These are phyloP conservation scores for Macrolepiota fuliginosa DNA, from an alignment of 768 basidiomycete genomes.

Conservation along the genomic window DNA sequence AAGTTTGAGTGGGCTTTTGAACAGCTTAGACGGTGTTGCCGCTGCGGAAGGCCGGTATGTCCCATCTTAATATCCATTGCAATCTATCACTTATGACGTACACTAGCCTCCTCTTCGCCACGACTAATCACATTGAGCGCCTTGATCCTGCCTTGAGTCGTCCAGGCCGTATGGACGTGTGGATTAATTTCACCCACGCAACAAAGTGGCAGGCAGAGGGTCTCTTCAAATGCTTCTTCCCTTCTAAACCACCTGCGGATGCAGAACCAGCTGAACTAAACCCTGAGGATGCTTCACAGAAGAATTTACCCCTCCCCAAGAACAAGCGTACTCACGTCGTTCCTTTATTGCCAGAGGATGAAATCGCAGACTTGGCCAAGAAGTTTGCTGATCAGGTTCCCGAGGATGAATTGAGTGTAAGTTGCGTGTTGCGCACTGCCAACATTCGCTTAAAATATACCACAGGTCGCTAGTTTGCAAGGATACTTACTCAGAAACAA, in stretches of 20 bases:
- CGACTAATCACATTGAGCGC: constrained; percentile 92
- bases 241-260: constrained; percentile 47
- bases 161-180: constrained; percentile 90
- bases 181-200: constrained; percentile 89
- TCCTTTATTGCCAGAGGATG: constrained; percentile 71
- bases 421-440: constrained; percentile 19
- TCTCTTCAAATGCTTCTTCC: constrained; percentile 95
- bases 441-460: background rate
- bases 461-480: constrained; percentile 77
- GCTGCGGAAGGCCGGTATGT: constrained; percentile 84
- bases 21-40: constrained; percentile 84
- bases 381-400: constrained; percentile 81
- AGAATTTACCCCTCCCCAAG: constrained; percentile 66
- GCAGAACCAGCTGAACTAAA: constrained; percentile 16
- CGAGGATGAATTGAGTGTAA: constrained; percentile 83
- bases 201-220: constrained; percentile 93
- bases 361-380: constrained; percentile 76
- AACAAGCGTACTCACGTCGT: constrained; percentile 60
- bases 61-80: background rate
- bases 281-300: constrained; percentile 50
- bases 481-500: constrained; percentile 89
- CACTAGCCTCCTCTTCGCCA: constrained; percentile 78
- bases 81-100: constrained; percentile 12
- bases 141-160: constrained; percentile 87
- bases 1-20: constrained; percentile 80